These are phyloP conservation scores for Pluteus cervinus DNA, from an alignment of 768 basidiomycete genomes.

Conservation along the genomic window DNA sequence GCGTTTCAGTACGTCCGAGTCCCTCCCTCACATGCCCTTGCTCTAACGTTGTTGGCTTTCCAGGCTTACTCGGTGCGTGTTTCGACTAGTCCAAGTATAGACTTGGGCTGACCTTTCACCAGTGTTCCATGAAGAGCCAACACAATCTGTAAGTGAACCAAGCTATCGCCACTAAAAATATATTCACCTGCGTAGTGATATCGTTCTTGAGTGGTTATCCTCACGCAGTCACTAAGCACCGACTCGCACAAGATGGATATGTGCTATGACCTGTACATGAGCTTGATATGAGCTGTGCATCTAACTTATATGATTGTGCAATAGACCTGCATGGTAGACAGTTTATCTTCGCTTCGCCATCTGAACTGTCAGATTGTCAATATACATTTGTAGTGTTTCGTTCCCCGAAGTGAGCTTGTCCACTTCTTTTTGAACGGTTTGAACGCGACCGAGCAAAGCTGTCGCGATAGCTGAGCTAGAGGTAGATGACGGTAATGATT, in stretches of 20 bases:
- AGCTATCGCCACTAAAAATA: constrained; percentile 4
- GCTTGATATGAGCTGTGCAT: too few relatives aligned
- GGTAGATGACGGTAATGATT: too few relatives aligned
- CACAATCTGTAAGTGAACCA: constrained; percentile 70
- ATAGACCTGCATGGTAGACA: background rate
- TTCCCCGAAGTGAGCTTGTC: constrained; percentile 78
- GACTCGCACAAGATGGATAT: too few relatives aligned
- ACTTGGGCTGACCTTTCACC: background rate
- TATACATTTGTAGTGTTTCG: constrained; percentile 81
- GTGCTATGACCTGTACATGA: too few relatives aligned
- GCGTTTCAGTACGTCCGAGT: constrained; percentile 77
- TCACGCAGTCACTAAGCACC: constrained; percentile 56
- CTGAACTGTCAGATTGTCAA: constrained; percentile 83
- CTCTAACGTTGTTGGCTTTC: constrained; percentile 1
- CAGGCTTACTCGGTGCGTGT: constrained; percentile 75
- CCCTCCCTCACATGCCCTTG: constrained; percentile 1
- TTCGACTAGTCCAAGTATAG: background rate
- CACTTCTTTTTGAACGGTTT: constrained; percentile 69
- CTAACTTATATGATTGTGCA: too few relatives aligned
- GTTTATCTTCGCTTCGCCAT: constrained; percentile 69
- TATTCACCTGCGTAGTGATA: constrained; percentile 46
- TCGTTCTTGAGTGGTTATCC: constrained; percentile 84
- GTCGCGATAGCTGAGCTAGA: too few relatives aligned
- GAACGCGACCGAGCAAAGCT: constrained; percentile 67
- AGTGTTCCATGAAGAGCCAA: constrained; percentile 97